These are phyloP conservation scores for Cercospora zeina DNA, from an alignment of 2,329 filamentous ascomycete species.

Conservation along the genomic window DNA sequence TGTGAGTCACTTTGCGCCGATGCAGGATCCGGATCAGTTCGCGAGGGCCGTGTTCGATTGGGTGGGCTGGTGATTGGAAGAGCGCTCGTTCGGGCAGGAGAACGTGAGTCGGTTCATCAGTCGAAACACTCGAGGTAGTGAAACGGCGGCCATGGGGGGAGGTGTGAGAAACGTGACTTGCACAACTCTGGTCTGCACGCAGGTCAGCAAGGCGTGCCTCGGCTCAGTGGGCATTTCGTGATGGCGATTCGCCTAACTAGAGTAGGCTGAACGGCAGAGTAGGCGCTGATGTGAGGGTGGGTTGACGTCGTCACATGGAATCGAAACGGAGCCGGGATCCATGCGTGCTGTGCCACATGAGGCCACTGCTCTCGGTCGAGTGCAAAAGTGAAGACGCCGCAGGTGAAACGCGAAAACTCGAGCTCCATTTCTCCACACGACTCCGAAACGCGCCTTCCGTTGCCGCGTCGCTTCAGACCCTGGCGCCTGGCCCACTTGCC, in stretches of 20 bases:
- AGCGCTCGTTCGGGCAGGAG: neutral
- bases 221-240: constrained; percentile 8
- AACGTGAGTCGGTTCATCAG: neutral
- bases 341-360: neutral
- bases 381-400: neutral
- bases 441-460: constrained; percentile 7
- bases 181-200: neutral
- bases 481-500: neutral
- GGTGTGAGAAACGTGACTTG: neutral
- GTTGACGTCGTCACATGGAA: constrained; percentile 18
- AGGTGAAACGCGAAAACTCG: neutral
- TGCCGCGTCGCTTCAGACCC: neutral
- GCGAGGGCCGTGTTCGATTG: constrained; percentile 19
- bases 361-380: neutral
- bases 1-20: constrained; percentile 49
- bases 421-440: constrained; percentile 11
- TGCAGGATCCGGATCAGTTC: constrained; percentile 44
- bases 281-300: neutral
- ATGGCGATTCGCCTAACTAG: constrained; percentile 1
- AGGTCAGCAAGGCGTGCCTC: constrained; percentile 6
- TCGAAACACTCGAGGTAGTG: neutral
- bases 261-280: neutral
- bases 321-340: constrained; percentile 5
- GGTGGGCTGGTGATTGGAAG: neutral
- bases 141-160: neutral